phyloP scores from a whole-genome alignment of 345 rosid species.

The Eutrema yunnanense region DNA sequence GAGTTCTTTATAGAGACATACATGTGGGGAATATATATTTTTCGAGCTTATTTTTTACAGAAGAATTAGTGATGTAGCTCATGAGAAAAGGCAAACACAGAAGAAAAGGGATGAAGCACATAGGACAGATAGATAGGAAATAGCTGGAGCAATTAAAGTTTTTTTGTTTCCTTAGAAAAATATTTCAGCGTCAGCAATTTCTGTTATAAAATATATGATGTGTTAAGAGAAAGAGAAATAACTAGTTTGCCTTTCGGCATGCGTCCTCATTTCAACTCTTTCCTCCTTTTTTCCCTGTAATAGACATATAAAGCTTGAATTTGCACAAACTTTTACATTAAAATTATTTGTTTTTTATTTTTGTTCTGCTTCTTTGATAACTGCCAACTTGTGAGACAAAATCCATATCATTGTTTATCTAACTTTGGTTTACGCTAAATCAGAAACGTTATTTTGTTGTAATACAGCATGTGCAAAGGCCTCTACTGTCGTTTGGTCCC shows the following conservation, averaged over 20 bases:
- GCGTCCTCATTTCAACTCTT: neutral
- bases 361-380: neutral
- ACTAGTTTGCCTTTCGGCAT: neutral
- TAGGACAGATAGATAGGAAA: neutral
- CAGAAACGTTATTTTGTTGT: slow-evolving; percentile 20
- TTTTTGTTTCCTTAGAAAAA: neutral
- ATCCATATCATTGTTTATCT: neutral
- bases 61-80: neutral
- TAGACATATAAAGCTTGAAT: neutral
- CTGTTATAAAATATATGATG: neutral
- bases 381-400: neutral
- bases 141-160: neutral
- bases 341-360: neutral
- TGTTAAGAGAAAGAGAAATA: neutral
- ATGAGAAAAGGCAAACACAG: neutral
- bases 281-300: neutral
- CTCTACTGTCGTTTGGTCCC: slow-evolving; percentile 90
- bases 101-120: neutral
- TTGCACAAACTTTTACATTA: neutral
- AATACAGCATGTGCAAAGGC: slow-evolving; percentile 88
- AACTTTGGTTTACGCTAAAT: neutral
- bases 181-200: neutral
- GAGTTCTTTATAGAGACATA: neutral
- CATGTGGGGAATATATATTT: neutral
- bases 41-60: neutral